phyloP scores from a whole-genome alignment of 768 basidiomycete species.

The Rhizopogon roseolus region DNA sequence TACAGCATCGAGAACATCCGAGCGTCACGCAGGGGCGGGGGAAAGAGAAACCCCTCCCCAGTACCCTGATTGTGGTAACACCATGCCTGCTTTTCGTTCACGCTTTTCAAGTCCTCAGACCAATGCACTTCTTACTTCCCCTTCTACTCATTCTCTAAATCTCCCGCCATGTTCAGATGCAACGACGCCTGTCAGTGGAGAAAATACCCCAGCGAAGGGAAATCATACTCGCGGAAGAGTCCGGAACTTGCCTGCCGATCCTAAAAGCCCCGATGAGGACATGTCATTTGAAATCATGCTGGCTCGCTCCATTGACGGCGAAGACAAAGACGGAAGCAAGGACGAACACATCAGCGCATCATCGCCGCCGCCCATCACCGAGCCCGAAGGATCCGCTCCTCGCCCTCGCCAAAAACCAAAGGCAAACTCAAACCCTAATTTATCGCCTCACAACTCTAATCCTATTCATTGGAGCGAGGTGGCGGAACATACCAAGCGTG shows the following conservation, averaged over 20 bases:
- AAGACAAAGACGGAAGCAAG: not conserved
- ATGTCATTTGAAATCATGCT: conserved; percentile 16
- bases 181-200: not conserved
- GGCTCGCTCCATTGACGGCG: conserved; percentile 22
- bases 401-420: too few relatives aligned
- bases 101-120: conserved; percentile 2
- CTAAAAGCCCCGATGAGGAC: not conserved
- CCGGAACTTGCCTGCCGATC: not conserved
- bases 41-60: not conserved
- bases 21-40: not conserved
- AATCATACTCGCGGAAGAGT: not conserved
- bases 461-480: not conserved
- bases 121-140: not conserved
- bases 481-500: not conserved
- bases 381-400: not conserved
- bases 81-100: not conserved
- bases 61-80: not conserved
- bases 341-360: conserved; percentile 4
- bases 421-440: not conserved
- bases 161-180: not conserved
- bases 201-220: not conserved
- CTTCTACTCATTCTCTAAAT: not conserved
- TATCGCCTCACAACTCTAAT: not conserved
- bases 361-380: not conserved
- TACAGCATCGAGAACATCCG: not conserved